Evolutionary conservation across 129 eudicot genomes (phyloP).

Genomic region (Erigeron canadensis): DNA sequence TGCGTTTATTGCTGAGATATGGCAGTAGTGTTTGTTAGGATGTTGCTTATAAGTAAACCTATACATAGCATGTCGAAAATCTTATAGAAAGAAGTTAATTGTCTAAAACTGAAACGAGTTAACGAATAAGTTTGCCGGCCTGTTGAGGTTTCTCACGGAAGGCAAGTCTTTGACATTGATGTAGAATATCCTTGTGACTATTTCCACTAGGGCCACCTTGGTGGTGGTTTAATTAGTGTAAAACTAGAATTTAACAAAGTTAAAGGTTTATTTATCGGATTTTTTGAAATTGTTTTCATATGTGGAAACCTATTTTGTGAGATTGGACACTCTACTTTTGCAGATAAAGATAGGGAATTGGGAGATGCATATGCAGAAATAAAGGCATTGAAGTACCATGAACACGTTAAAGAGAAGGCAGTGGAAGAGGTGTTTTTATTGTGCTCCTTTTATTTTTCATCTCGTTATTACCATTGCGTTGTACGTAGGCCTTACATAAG

Average conservation of each 20-base stretch:
- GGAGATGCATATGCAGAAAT: constrained; percentile 85
- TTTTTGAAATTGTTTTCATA: not conserved
- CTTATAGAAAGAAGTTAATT: not conserved
- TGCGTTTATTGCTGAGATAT: not conserved
- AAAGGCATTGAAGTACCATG: constrained; percentile 69
- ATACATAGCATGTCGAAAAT: not conserved
- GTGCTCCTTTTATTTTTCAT: not conserved
- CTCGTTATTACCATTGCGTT: not conserved
- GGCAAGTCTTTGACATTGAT: too few species aligned
- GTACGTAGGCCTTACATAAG: not conserved
- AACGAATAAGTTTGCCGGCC: too few species aligned
- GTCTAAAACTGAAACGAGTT: not conserved
- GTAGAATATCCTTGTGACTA: too few species aligned
- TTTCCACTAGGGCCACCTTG: too few species aligned
- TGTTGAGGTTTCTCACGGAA: too few species aligned
- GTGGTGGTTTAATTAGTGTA: not conserved
- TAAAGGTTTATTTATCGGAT: not conserved
- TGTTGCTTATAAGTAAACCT: not conserved
- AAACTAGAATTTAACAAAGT: not conserved
- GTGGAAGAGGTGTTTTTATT: constrained; percentile 62
- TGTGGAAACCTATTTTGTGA: constrained; percentile 7
- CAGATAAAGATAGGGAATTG: constrained; percentile 91
- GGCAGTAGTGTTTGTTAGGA: too few species aligned
- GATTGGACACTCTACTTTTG: constrained; percentile 18
- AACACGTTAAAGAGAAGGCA: constrained; percentile 74